Evolutionary conservation across 2,329 filamentous ascomycete species (phyloP).

Genomic region (Colletotrichum siamense): DNA sequence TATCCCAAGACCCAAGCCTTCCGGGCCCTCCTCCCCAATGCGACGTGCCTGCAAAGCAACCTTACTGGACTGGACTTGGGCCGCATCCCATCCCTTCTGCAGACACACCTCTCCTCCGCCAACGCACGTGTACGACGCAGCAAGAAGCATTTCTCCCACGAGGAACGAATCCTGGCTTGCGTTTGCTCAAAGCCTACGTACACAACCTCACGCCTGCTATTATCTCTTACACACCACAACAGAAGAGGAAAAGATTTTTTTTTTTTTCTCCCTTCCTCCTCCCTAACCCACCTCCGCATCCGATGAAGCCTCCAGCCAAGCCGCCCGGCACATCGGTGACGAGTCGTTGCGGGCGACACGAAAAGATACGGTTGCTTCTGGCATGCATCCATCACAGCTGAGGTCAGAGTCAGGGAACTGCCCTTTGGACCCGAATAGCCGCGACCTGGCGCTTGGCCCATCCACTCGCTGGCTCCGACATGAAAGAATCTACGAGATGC

Average conservation of each 20-base stretch:
- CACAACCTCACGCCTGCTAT: neutral
- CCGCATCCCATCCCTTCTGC: neutral
- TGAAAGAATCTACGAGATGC: slow-evolving; percentile 5
- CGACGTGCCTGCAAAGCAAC: neutral
- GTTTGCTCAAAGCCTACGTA: neutral
- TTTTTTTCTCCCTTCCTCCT: neutral
- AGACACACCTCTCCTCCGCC: neutral
- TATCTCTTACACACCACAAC: neutral
- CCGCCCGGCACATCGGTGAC: neutral
- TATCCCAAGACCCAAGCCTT: neutral
- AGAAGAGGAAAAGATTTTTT: neutral
- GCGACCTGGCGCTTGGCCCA: slow-evolving; percentile 1
- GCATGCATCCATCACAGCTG: neutral
- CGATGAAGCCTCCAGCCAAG: neutral
- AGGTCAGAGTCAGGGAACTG: neutral
- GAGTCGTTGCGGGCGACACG: neutral
- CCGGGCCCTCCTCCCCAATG: neutral
- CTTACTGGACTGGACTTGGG: neutral
- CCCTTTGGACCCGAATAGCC: neutral
- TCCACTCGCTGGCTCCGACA: neutral
- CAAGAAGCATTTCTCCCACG: neutral
- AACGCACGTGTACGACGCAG: neutral
- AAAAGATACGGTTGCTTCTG: neutral
- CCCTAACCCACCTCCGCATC: neutral
- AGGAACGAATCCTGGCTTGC: neutral